Conservation (phyloP, 371 early-diverging fungal genomes). For the Dichotomocladium elegans region DNA sequence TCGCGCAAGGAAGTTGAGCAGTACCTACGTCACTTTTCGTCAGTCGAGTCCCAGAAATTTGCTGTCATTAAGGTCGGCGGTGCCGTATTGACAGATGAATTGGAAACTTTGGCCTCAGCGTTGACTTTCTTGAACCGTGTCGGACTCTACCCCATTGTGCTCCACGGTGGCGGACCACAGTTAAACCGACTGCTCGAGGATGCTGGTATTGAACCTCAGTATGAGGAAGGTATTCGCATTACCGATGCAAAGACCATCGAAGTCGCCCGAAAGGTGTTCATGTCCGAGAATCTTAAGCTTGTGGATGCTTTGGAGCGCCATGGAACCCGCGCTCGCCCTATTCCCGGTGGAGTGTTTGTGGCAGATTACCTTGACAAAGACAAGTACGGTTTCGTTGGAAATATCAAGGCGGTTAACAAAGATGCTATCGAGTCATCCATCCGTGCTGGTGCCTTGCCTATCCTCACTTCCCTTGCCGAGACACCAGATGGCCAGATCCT, state of each 20-base stretch:
- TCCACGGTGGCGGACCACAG: slow-evolving; percentile 97
- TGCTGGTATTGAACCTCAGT: slow-evolving; percentile 87
- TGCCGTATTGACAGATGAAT: slow-evolving; percentile 91
- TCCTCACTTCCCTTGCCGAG: slow-evolving; percentile 93
- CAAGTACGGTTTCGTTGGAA: slow-evolving; percentile 91
- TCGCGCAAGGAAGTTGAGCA: slow-evolving; percentile 97
- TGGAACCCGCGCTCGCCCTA: slow-evolving; percentile 92
- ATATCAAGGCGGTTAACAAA: slow-evolving; percentile 86
- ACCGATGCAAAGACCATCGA: slow-evolving; percentile 89
- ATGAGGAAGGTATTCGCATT: slow-evolving; percentile 94
- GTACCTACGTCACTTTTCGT: slow-evolving; percentile 92
- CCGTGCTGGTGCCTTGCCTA: slow-evolving; percentile 90
- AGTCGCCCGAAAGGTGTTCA: slow-evolving; percentile 88
- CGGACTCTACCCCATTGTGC: slow-evolving; percentile 95
- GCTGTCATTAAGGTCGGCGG: slow-evolving; percentile 99
- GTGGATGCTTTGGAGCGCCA: slow-evolving; percentile 93
- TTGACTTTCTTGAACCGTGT: slow-evolving; percentile 94
- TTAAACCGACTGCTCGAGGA: slow-evolving; percentile 84
- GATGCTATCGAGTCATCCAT: slow-evolving; percentile 88
- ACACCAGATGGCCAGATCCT: slow-evolving; percentile 94
- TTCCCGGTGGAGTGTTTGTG: slow-evolving; percentile 91
- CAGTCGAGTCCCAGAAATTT: slow-evolving; percentile 97
- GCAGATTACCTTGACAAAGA: slow-evolving; percentile 92
- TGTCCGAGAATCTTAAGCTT: slow-evolving; percentile 90
- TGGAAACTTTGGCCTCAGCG: slow-evolving; percentile 91